These are phyloP conservation scores for Raddia guianensis DNA, from an alignment of 176 grass and related monocot species.

Conservation along the genomic window DNA sequence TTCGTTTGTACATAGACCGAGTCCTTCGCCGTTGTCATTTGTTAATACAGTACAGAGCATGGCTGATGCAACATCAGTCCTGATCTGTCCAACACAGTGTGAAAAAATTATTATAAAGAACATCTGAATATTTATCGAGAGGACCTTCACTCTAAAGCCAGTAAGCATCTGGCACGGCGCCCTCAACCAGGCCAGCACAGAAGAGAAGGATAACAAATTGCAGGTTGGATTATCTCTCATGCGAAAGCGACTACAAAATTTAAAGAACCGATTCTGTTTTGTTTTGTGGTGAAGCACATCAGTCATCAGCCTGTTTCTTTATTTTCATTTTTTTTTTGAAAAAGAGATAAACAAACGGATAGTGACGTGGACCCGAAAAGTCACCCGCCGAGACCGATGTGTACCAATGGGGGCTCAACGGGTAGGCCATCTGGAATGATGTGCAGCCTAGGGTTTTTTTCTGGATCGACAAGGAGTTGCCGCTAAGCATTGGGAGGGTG, in stretches of 20 bases:
- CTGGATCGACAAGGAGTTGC: neutral
- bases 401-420: neutral
- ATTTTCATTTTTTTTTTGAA: neutral
- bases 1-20: too few relatives aligned
- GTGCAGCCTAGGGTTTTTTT: neutral
- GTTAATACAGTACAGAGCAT: neutral
- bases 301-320: neutral
- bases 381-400: neutral
- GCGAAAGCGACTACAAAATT: neutral
- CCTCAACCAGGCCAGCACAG: neutral
- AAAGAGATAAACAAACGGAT: neutral
- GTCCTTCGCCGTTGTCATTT: too few relatives aligned
- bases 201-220: neutral
- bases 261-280: neutral
- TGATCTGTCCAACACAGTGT: too few relatives aligned
- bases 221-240: neutral
- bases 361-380: conserved; percentile 32
- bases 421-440: conserved; percentile 27
- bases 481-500: conserved; percentile 11
- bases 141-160: neutral
- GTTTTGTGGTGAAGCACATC: neutral
- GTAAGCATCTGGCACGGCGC: neutral
- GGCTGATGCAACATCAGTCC: neutral
- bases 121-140: neutral
- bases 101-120: too few relatives aligned